Evolutionary conservation across 192 early-diverging fungal species (phyloP).

Genomic region (Oehlia diaphana): DNA sequence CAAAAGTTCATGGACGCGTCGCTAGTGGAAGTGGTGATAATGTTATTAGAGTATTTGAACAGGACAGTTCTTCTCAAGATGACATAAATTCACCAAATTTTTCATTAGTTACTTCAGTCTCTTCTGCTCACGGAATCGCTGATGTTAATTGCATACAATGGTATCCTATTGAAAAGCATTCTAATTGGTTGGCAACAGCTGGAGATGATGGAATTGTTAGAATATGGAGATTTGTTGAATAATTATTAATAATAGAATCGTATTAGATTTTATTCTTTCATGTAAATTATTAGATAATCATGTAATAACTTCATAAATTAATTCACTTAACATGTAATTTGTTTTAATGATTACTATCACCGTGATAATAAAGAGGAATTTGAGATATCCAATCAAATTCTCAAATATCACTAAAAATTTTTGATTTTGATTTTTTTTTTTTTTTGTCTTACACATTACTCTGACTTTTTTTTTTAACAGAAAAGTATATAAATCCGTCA

Average conservation of each 20-base stretch:
- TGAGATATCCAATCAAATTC: not conserved
- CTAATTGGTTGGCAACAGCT: slow-evolving; percentile 76
- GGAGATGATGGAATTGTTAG: slow-evolving; percentile 89
- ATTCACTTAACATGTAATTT: no score
- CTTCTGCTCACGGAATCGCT: slow-evolving; percentile 76
- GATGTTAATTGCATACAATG: slow-evolving; percentile 93
- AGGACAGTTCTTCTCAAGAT: slow-evolving; percentile 18
- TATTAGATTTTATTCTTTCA: no score
- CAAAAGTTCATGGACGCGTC: slow-evolving; percentile 64
- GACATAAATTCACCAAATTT: not conserved
- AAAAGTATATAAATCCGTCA: not conserved
- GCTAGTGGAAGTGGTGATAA: slow-evolving; percentile 89
- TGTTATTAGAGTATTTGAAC: slow-evolving; percentile 63
- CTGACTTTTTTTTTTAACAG: not conserved
- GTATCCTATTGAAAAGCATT: slow-evolving; percentile 66
- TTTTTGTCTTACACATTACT: not conserved
- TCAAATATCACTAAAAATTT: not conserved
- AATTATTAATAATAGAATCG: not conserved
- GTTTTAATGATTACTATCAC: no score
- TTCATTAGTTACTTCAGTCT: slow-evolving; percentile 40
- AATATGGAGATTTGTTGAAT: slow-evolving; percentile 68
- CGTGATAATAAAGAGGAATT: not conserved
- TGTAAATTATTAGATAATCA: no score
- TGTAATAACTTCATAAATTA: no score
- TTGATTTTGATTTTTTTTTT: not conserved